phyloP scores from a whole-genome alignment of 495 filamentous ascomycete genomes.

The Hamigera avellanea region DNA sequence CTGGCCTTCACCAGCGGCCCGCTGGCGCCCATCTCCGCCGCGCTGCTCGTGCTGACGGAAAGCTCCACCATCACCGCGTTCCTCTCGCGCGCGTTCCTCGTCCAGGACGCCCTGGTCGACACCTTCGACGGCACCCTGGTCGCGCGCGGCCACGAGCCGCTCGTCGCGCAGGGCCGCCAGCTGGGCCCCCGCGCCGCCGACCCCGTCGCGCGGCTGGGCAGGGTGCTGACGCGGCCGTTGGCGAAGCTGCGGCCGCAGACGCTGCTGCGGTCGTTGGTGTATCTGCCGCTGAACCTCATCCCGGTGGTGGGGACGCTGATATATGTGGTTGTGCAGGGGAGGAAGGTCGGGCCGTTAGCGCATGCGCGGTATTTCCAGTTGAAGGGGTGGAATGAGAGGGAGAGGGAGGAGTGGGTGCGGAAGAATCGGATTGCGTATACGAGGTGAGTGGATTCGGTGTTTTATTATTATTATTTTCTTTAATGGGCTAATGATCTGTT shows the following conservation, averaged over 20 bases:
- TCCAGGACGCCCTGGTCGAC: constrained; percentile 72
- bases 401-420: constrained; percentile 53
- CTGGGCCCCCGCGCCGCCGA: constrained; percentile 40
- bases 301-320: constrained; percentile 75
- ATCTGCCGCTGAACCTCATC: constrained; percentile 86
- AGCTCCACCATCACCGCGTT: constrained; percentile 66
- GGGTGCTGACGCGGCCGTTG: constrained; percentile 58
- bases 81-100: constrained; percentile 61
- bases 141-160: constrained; percentile 34
- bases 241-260: constrained; percentile 50
- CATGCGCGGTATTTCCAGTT: constrained; percentile 75
- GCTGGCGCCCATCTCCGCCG: constrained; percentile 58
- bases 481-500: too few relatives aligned
- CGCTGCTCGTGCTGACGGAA: constrained; percentile 70
- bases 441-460: constrained; percentile 64
- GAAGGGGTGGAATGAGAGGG: constrained; percentile 57
- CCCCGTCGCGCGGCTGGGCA: constrained; percentile 53
- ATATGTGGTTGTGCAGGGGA: constrained; percentile 70
- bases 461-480: constrained; percentile 6
- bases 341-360: constrained; percentile 34
- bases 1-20: constrained; percentile 74
- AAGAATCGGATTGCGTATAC: constrained; percentile 57
- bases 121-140: constrained; percentile 81
- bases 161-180: constrained; percentile 60
- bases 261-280: constrained; percentile 57